Evolutionary conservation across 2,329 filamentous ascomycete species (phyloP), one percentile per base, ranked within the genome.

Genomic region (Talaromyces sp.): DNA sequence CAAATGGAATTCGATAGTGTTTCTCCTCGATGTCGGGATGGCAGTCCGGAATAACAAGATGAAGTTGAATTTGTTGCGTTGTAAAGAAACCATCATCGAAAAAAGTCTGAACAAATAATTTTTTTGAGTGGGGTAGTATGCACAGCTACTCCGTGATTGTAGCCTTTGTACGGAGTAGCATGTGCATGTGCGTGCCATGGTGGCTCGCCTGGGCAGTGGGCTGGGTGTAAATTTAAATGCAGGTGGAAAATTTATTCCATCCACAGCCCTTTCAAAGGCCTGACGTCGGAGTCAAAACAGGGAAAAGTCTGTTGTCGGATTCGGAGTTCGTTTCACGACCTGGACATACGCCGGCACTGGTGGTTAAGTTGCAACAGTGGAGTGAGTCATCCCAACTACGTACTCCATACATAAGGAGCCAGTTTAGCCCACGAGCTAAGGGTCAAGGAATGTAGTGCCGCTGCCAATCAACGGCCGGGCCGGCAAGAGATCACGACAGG

Each of bases 211-310:
- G 25, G 45, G 19, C 19, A 19, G 31, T 3, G 31, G 31, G 31
- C 43, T 5, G 7, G 43, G 43, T 47, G 43, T 22, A 47, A 5
- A 2, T 7, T 5, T 45, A 5, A 19, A 19, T 19, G 22, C 10
- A 8, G 47, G 53, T 56, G 53, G 53, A 56, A 31, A 56, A 56
- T 13, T 36, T 38, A 56, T 36, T 56, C 51, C 29, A 29, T 15
- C 53, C 53, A 56, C 31, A 36, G n/a, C 17, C 19, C 19, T 22
- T 51, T 54, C 22, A 19, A 19, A 19, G 49, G 4, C n/a, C 17
- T 56, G 53, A 36, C 19, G 59, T 40, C 59, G 59, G 59, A 10
- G 45, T 61, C 59, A 27, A 40, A 61, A 53, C 45, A 51, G 34
- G 29, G 58, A 27, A 61, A 49, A 38, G 29, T 36, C 29, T 36